Evolutionary conservation across 352 stramenopile species (phyloP), one percentile per base, ranked within the genome.

Genomic region (Phytophthora tentaculata): DNA sequence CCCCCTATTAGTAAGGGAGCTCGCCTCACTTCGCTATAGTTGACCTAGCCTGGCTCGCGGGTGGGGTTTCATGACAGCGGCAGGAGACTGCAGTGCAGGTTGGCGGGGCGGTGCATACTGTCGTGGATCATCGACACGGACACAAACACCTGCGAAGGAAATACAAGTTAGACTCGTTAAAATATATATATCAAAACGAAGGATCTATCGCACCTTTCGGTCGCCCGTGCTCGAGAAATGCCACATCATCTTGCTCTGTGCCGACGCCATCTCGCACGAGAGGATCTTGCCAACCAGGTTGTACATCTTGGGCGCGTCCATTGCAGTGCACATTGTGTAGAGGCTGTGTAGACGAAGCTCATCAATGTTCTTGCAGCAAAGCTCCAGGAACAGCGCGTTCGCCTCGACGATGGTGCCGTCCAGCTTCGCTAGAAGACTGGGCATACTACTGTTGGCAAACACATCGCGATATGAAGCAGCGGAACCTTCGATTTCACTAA

Each of bases 181-280:
- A 24, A 57, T 24, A 45, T 41, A 37, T 49, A 1, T 9, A 56
- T n/a, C 9, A 35, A 12, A 53, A 37, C 10, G 24, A 22, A 55
- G 17, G 12, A 24, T 13, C 32, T 19, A 29, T 52, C 71, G 45
- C 71, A 92, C 84, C 78, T 92, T 91, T 58, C 86, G 80, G 56
- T 91, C 83, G 53, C 83, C 78, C 20, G 79, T 83, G 71, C 75
- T 89, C 39, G 81, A 78, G 26, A 90, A 89, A 64, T 90, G 81
- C 86, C 86, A 94, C 80, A 89, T 80, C 86, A 94, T 94, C 69
- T 92, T 94, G 76, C 81, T 89, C 72, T 92, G 86, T 13, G 84
- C 84, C 5, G 86, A 94, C 37, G 78, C 80, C 70, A 89, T 85
- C 61, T 94, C 86, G 52, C 84, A 92, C 43, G 83, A 80, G 2